A percentile compares a stretch with the other conserved stretches of the same genome.
These are phyloP conservation scores for Penicillium sp. DNA, from an alignment of 2,329 filamentous ascomycete species.

Conservation along the genomic window DNA sequence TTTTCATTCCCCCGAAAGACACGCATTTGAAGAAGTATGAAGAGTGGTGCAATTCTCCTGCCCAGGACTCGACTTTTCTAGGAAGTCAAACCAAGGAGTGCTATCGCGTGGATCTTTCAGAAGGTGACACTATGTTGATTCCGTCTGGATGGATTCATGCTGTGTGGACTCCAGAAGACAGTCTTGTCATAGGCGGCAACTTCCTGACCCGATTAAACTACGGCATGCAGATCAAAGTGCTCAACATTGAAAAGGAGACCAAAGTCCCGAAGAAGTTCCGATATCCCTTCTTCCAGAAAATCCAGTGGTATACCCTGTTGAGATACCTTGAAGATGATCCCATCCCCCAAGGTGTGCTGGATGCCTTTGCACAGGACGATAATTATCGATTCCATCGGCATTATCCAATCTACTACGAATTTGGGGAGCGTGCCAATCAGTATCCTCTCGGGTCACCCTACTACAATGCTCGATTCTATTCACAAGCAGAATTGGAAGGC, in stretches of 20 bases:
- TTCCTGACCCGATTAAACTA: constrained; percentile 62
- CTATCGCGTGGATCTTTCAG: constrained; percentile 59
- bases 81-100: constrained; percentile 61
- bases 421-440: constrained; percentile 49
- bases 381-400: constrained; percentile 50
- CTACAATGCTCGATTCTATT: constrained; percentile 57
- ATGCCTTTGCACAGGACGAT: constrained; percentile 52
- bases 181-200: constrained; percentile 65
- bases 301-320: constrained; percentile 62
- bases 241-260: constrained; percentile 62
- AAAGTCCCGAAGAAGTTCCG: constrained; percentile 60
- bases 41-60: constrained; percentile 62
- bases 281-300: constrained; percentile 63
- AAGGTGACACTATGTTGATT: constrained; percentile 65
- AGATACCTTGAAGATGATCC: constrained; percentile 60
- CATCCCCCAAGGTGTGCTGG: constrained; percentile 52
- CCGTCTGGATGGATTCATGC: constrained; percentile 68
- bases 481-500: constrained; percentile 57
- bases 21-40: constrained; percentile 65
- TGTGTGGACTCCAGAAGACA: constrained; percentile 65
- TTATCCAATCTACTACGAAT: constrained; percentile 54
- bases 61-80: constrained; percentile 61
- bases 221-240: constrained; percentile 60
- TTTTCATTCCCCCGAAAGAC: constrained; percentile 64
- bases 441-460: constrained; percentile 49